These are phyloP conservation scores for Leptodermis oblonga DNA, from an alignment of 257 asterid species.

Conservation along the genomic window DNA sequence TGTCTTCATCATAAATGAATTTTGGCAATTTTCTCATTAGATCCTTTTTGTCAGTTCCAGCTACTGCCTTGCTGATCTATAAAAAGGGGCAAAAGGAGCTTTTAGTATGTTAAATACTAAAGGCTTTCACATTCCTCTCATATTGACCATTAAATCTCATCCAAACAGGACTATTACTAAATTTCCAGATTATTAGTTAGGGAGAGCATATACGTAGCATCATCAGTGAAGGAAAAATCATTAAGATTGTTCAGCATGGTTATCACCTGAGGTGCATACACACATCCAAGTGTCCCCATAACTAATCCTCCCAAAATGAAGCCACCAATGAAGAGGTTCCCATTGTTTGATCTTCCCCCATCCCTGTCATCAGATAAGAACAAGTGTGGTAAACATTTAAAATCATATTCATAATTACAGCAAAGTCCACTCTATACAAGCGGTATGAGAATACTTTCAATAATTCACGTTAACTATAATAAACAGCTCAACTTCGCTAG, in stretches of 20 bases:
- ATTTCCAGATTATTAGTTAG: not conserved
- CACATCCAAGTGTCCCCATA: constrained; percentile 71
- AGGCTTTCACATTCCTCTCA: constrained; percentile 7
- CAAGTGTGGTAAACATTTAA: not conserved
- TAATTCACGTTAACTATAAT: not conserved
- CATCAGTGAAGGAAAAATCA: not conserved
- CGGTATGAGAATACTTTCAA: not conserved
- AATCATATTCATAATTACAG: not conserved
- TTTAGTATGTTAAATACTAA: not conserved
- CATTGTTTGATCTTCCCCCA: constrained; percentile 42
- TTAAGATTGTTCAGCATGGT: constrained; percentile 4
- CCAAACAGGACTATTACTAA: not conserved
- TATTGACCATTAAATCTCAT: constrained; percentile 5
- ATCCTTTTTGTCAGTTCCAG: constrained; percentile 70
- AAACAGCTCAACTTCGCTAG: not conserved
- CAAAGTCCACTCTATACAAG: not conserved
- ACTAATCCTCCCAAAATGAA: constrained; percentile 76
- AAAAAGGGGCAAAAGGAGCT: constrained; percentile 10
- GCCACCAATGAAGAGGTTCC: constrained; percentile 62
- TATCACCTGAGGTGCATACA: constrained; percentile 80
- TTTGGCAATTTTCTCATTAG: constrained; percentile 83
- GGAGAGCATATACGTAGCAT: not conserved
- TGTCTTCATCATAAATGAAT: constrained; percentile 79
- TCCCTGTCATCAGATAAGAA: constrained; percentile 44
- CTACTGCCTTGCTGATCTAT: constrained; percentile 69